Evolutionary conservation across 2,329 filamentous ascomycete species (phyloP).

Genomic region (Alternaria gaisen): DNA sequence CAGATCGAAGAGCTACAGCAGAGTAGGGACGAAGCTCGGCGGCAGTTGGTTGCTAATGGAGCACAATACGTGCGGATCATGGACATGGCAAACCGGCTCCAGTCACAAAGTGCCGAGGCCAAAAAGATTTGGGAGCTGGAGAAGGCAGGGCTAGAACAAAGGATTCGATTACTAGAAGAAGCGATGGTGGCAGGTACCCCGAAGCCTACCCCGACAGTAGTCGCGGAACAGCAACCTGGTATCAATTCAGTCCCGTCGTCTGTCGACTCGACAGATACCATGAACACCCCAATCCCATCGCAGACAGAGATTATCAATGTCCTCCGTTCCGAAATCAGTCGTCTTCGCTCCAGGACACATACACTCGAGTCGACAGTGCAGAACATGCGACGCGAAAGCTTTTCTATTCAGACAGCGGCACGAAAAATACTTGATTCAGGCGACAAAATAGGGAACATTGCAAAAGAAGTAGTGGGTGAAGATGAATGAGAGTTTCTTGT

Average conservation of each 20-base stretch:
- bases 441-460: conserved; percentile 35
- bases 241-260: neutral
- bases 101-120: conserved; percentile 55
- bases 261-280: neutral
- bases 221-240: conserved; percentile 2
- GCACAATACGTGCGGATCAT: conserved; percentile 62
- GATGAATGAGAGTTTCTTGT: neutral
- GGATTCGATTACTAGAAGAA: conserved; percentile 50
- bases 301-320: conserved; percentile 42
- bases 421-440: conserved; percentile 38
- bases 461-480: conserved; percentile 8
- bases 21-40: conserved; percentile 58
- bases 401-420: conserved; percentile 40
- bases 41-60: conserved; percentile 54
- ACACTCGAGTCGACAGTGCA: conserved; percentile 38
- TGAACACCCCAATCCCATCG: conserved; percentile 14
- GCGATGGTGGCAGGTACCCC: conserved; percentile 38
- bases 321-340: conserved; percentile 41
- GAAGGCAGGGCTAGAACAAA: conserved; percentile 47
- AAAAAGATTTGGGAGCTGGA: conserved; percentile 54
- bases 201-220: conserved; percentile 1
- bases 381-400: conserved; percentile 39
- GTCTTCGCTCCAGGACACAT: conserved; percentile 41
- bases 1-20: conserved; percentile 60
- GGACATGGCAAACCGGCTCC: conserved; percentile 59